Conservation (phyloP, 306 rosid species). For the Elaeagnus macrophylla region DNA sequence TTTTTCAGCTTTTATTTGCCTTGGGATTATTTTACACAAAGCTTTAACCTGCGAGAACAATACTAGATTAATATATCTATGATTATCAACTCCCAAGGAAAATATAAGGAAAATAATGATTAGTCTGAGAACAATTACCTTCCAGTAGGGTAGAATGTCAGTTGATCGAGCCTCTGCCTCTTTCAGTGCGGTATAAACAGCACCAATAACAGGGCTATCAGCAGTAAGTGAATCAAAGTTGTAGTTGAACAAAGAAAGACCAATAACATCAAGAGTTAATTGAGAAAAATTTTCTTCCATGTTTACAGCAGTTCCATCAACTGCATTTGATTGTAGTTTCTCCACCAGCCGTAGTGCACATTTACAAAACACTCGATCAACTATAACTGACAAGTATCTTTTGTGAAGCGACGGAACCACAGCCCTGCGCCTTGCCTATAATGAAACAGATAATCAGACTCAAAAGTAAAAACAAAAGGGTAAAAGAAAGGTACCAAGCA, state of each 20-base stretch:
- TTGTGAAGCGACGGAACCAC: slow-evolving; percentile 96
- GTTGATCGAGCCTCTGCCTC: slow-evolving; percentile 96
- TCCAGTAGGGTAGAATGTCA: slow-evolving; percentile 91
- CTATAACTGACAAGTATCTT: slow-evolving; percentile 77
- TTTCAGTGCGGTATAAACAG: slow-evolving; percentile 89
- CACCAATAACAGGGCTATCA: slow-evolving; percentile 84
- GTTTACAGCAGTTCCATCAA: slow-evolving; percentile 63
- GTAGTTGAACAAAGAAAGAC: slow-evolving; percentile 87
- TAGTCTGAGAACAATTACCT: slow-evolving; percentile 35
- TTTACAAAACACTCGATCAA: slow-evolving; percentile 77
- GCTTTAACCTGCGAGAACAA: slow-evolving; percentile 44
- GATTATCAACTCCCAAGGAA: slow-evolving; percentile 3
- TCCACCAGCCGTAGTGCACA: slow-evolving; percentile 88
- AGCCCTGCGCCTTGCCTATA: slow-evolving; percentile 88
- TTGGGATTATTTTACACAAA: slow-evolving; percentile 74
- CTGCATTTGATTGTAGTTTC: slow-evolving; percentile 60
- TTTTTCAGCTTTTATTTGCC: slow-evolving; percentile 84
- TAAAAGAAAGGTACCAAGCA: neutral
- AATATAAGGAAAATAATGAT: slow-evolving; percentile 4
- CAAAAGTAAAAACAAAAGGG: slow-evolving; percentile 2
- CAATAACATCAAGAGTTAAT: slow-evolving; percentile 86
- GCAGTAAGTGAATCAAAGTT: slow-evolving; percentile 65
- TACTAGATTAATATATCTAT: neutral
- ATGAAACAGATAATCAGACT: slow-evolving; percentile 21
- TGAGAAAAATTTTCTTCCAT: slow-evolving; percentile 90